Conservation (phyloP, 139 green algal genomes). For the Penium margaritaceum region DNA sequence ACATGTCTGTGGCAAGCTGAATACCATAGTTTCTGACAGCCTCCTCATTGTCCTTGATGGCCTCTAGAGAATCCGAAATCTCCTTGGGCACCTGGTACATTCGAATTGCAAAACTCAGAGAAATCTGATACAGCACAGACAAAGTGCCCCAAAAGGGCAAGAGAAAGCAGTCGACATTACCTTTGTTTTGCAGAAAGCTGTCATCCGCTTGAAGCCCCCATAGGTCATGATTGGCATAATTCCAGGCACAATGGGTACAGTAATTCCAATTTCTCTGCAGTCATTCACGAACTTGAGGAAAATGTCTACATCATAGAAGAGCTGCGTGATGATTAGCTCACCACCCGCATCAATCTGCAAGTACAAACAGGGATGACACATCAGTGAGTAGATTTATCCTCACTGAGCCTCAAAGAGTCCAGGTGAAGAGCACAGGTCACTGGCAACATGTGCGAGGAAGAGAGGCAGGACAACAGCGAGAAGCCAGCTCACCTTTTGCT, state of each 20-base stretch:
- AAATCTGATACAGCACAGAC: not conserved
- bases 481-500: constrained; percentile 79
- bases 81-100: constrained; percentile 61
- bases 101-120: not conserved
- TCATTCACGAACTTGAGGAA: constrained; percentile 76
- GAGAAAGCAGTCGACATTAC: not conserved
- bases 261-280: constrained; percentile 73
- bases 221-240: constrained; percentile 98
- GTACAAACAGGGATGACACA: not conserved
- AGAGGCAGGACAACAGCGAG: not conserved
- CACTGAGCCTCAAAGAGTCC: not conserved
- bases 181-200: constrained; percentile 88
- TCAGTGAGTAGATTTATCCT: not conserved
- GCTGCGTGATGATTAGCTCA: constrained; percentile 84
- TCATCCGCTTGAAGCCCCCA: constrained; percentile 96
- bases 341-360: constrained; percentile 72
- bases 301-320: constrained; percentile 87
- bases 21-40: constrained; percentile 78
- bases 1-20: constrained; percentile 80
- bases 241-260: constrained; percentile 81
- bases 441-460: not conserved
- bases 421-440: not conserved
- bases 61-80: constrained; percentile 69
- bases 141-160: not conserved
- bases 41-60: constrained; percentile 90